Evolutionary conservation across 2,329 filamentous ascomycete genomes (phyloP).

Genomic region (Xylariaceae sp.): DNA sequence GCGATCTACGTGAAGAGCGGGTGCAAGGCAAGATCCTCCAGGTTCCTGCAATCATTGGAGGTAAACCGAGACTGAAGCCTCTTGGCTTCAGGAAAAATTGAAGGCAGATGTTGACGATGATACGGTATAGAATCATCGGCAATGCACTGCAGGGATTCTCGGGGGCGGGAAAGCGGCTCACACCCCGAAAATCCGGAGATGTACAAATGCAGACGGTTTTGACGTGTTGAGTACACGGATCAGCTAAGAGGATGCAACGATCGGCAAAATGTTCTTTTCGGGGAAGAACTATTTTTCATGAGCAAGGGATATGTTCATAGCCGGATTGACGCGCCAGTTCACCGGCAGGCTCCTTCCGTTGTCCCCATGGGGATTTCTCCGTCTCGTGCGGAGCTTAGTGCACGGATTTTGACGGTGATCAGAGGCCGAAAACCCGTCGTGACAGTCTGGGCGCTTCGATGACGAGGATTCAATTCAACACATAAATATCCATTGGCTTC

Average conservation of each 20-base stretch:
- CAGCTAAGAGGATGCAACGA: background rate
- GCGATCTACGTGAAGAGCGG: background rate
- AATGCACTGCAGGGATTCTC: background rate
- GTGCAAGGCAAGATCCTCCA: background rate
- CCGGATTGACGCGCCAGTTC: background rate
- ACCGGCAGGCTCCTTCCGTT: constrained; percentile 15
- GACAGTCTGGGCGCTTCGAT: background rate
- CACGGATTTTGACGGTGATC: constrained; percentile 9
- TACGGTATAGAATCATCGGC: background rate
- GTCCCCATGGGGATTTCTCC: constrained; percentile 15
- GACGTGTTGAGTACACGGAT: background rate
- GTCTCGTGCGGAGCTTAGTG: constrained; percentile 6
- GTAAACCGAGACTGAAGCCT: background rate
- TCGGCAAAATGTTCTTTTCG: background rate
- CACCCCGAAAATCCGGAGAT: constrained; percentile 14
- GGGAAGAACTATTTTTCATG: background rate
- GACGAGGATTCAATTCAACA: background rate
- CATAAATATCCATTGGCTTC: constrained; percentile 6
- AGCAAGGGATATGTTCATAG: background rate
- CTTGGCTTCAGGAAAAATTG: background rate
- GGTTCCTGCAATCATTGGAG: background rate
- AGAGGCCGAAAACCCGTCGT: constrained; percentile 2
- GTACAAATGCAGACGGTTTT: background rate
- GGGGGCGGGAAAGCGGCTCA: constrained; percentile 5
- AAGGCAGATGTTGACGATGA: background rate